Evolutionary conservation across 768 basidiomycete species (phyloP).

Genomic region (Kwoniella shandongensis): DNA sequence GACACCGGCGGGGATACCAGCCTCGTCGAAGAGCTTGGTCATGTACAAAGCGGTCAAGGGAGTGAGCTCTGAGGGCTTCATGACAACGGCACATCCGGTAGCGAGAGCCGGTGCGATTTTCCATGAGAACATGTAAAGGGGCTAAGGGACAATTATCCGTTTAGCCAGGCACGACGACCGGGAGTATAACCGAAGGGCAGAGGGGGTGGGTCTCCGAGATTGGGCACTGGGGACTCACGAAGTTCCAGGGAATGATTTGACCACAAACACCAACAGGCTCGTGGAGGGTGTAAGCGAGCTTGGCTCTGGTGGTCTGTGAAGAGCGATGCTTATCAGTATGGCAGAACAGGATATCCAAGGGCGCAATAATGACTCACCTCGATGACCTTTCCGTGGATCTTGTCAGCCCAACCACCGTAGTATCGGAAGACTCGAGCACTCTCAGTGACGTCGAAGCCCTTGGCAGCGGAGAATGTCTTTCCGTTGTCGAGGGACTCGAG

Average conservation of each 20-base stretch:
- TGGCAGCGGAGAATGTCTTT: constrained; percentile 61
- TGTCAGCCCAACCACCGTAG: constrained; percentile 96
- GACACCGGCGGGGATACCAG: constrained; percentile 49
- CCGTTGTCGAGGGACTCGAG: constrained; percentile 87
- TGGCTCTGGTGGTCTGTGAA: constrained; percentile 70
- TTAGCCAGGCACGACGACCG: constrained; percentile 1
- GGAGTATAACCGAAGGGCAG: no score
- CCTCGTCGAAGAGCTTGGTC: constrained; percentile 49
- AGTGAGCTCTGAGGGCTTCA: constrained; percentile 84
- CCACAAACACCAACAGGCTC: constrained; percentile 69
- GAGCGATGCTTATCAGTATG: no score
- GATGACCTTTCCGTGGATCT: constrained; percentile 77
- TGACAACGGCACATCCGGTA: constrained; percentile 85
- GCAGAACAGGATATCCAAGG: no score
- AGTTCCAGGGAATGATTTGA: constrained; percentile 90
- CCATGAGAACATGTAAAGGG: constrained; percentile 59
- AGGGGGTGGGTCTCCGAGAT: not conserved
- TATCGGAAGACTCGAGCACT: constrained; percentile 58
- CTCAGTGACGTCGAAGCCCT: constrained; percentile 38
- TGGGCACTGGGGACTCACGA: constrained; percentile 24
- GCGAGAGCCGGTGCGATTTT: constrained; percentile 92
- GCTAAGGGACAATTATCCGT: no score
- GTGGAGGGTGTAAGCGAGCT: constrained; percentile 74
- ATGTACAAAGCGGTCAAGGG: constrained; percentile 49
- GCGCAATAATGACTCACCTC: constrained; percentile 9